Percentiles rank a stretch among this genome's conserved stretches.
These are phyloP conservation scores for Candida multigemmis DNA, from an alignment of 805 yeast species.

Conservation along the genomic window DNA sequence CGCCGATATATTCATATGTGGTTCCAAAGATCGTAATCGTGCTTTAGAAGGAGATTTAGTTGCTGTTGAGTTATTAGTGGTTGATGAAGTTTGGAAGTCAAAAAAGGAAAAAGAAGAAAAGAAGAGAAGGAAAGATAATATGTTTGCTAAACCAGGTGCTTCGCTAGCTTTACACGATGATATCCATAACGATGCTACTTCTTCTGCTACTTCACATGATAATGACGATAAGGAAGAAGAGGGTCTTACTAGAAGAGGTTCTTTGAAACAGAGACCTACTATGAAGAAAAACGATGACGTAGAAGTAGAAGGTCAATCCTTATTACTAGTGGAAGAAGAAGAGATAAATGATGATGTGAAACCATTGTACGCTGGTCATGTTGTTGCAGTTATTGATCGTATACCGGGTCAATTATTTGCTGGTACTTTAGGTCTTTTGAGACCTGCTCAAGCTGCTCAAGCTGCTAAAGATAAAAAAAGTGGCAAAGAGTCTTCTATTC, in stretches of 20 bases:
- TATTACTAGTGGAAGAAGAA: constrained; percentile 87
- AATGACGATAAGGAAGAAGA: constrained; percentile 20
- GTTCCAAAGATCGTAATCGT: constrained; percentile 95
- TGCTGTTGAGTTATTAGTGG: constrained; percentile 88
- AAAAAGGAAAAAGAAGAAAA: constrained; percentile 96
- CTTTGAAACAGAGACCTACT: constrained; percentile 89
- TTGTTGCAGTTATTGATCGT: constrained; percentile 95
- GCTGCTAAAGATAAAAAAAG: constrained; percentile 52
- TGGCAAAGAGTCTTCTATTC: constrained; percentile 38
- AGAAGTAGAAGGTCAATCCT: constrained; percentile 95
- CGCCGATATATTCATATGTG: constrained; percentile 96
- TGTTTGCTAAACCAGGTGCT: constrained; percentile 22
- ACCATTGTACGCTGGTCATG: constrained; percentile 96
- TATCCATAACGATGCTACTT: constrained; percentile 74
- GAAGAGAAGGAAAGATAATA: constrained; percentile 75
- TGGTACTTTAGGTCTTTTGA: constrained; percentile 85
- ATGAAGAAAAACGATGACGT: constrained; percentile 97
- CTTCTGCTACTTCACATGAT: constrained; percentile 29
- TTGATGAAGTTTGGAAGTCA: constrained; percentile 96
- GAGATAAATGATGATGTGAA: constrained; percentile 87
- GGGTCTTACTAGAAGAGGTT: constrained; percentile 65
- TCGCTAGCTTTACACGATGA: constrained; percentile 48
- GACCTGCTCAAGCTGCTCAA: constrained; percentile 93
- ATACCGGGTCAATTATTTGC: constrained; percentile 94
- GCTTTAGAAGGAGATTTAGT: constrained; percentile 96